phyloP scores from a whole-genome alignment of 1,284 basidiomycete genomes.

The Fomitopsis palustris region DNA sequence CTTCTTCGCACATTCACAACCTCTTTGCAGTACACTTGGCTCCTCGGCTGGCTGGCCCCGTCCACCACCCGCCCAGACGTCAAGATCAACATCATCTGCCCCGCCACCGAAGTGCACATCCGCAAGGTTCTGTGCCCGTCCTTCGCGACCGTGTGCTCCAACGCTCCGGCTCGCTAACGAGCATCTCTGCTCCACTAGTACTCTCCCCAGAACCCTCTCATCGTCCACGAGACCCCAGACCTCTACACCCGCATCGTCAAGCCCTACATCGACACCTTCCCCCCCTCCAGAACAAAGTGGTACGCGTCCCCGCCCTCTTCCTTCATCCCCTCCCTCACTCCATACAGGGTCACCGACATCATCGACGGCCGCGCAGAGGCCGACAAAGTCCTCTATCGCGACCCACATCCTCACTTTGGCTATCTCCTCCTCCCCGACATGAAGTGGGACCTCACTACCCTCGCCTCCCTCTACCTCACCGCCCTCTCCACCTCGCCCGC shows the following conservation, averaged over 20 bases:
- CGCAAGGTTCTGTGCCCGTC: constrained; percentile 49
- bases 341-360: constrained; percentile 82
- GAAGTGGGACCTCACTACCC: constrained; percentile 86
- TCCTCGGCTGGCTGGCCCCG: constrained; percentile 38
- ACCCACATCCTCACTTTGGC: constrained; percentile 47
- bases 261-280: constrained; percentile 78
- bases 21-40: constrained; percentile 37
- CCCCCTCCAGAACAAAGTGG: constrained; percentile 80
- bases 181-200: constrained; percentile 48
- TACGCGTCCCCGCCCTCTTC: constrained; percentile 23
- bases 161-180: background rate
- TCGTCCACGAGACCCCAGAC: constrained; percentile 81
- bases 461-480: constrained; percentile 73
- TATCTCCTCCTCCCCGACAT: constrained; percentile 90
- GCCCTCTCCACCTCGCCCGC: constrained; percentile 58
- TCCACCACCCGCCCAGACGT: constrained; percentile 38
- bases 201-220: constrained; percentile 65
- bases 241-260: constrained; percentile 68
- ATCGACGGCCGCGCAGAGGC: constrained; percentile 79
- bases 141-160: background rate
- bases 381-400: constrained; percentile 71
- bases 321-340: background rate
- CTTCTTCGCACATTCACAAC: background rate
- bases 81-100: constrained; percentile 74
- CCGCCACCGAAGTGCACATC: constrained; percentile 82